Conservation (phyloP, 2,329 filamentous ascomycete species). For the Colletotrichum destructivum region DNA sequence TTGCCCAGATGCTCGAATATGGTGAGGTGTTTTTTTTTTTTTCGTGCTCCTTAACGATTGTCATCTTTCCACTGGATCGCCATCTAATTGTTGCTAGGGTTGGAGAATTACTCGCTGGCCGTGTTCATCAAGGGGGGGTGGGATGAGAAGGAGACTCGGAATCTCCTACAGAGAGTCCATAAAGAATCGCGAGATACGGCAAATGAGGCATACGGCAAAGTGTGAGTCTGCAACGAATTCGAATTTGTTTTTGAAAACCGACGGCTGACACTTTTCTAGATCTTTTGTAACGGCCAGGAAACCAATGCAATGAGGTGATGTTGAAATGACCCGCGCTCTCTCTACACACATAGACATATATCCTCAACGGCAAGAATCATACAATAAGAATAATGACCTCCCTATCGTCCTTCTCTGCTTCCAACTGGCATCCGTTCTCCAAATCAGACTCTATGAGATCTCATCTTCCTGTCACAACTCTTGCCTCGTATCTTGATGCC, state of each 20-base stretch:
- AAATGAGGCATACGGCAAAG: constrained; percentile 49
- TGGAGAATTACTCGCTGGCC: constrained; percentile 52
- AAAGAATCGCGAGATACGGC: constrained; percentile 50
- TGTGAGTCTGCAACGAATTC: constrained; percentile 47
- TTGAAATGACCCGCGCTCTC: neutral
- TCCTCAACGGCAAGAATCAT: neutral
- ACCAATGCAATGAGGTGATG: constrained; percentile 27
- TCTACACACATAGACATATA: neutral
- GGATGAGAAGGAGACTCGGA: constrained; percentile 51
- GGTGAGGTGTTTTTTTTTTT: constrained; percentile 48
- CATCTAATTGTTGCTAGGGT: constrained; percentile 23
- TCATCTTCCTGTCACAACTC: neutral
- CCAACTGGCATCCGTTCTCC: no score
- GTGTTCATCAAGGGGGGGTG: constrained; percentile 52
- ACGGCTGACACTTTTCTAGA: constrained; percentile 8
- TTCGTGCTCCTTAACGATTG: neutral
- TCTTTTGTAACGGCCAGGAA: constrained; percentile 42
- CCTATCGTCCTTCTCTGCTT: neutral
- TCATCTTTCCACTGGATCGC: constrained; percentile 16
- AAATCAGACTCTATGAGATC: neutral
- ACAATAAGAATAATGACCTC: constrained; percentile 9
- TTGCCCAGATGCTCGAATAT: constrained; percentile 55
- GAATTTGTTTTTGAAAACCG: no score
- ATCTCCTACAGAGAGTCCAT: constrained; percentile 51
- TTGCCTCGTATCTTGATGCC: no score